Evolutionary conservation across 2,329 filamentous ascomycete species (phyloP).

Genomic region (Atkinsonella texensis): DNA sequence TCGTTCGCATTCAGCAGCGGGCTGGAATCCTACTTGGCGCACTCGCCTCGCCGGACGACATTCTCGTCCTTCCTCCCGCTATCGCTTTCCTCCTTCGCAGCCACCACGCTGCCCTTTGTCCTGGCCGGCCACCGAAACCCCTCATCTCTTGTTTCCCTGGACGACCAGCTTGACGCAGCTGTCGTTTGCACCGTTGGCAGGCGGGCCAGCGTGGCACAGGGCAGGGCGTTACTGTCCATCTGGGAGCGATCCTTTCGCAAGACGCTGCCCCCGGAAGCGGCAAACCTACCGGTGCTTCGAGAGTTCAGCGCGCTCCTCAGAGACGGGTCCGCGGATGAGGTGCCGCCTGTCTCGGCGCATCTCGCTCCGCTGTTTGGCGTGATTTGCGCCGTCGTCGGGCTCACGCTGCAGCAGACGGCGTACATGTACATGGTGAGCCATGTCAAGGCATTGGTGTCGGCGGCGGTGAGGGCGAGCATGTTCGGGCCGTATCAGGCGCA

Average conservation of each 20-base stretch:
- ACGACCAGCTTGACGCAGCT: conserved; percentile 66
- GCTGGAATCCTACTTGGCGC: conserved; percentile 70
- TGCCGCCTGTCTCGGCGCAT: conserved; percentile 46
- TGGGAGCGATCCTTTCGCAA: conserved; percentile 60
- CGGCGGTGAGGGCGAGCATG: conserved; percentile 64
- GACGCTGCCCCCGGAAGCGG: conserved; percentile 17
- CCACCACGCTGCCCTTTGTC: conserved; percentile 62
- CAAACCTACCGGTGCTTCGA: conserved; percentile 19
- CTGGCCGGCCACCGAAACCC: conserved; percentile 53
- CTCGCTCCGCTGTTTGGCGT: conserved; percentile 60
- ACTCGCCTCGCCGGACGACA: conserved; percentile 33
- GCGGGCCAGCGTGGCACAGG: conserved; percentile 63
- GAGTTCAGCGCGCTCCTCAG: conserved; percentile 26
- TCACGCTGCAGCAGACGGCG: conserved; percentile 50
- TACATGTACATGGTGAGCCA: conserved; percentile 70
- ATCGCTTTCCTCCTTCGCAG: conserved; percentile 59
- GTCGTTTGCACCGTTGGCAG: conserved; percentile 70
- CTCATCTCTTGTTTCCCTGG: conserved; percentile 39
- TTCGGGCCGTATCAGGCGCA: conserved; percentile 76
- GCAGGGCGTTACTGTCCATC: conserved; percentile 59
- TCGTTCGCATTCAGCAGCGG: conserved; percentile 82
- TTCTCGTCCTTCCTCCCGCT: conserved; percentile 58
- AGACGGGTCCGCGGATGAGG: conserved; percentile 15
- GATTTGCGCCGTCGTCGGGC: conserved; percentile 47
- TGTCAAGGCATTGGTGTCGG: conserved; percentile 63